Conservation (phyloP, 352 stramenopile species). For the Phytopythium sindhum region DNA sequence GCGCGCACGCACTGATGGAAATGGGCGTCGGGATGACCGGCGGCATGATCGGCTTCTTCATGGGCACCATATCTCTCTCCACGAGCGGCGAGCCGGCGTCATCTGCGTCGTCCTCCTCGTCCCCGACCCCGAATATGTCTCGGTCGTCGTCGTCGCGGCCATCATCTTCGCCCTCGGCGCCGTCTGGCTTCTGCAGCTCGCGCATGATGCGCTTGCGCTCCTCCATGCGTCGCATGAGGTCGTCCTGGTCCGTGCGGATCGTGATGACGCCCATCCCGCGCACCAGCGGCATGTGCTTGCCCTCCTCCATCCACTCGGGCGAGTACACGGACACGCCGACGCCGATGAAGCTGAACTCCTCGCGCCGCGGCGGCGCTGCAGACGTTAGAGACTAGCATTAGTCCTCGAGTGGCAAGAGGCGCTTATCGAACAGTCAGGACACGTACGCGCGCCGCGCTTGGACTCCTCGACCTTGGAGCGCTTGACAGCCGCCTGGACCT, state of each 20-base stretch:
- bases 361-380: constrained; percentile 34
- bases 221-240: constrained; percentile 61
- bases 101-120: constrained; percentile 25
- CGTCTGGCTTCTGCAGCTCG: constrained; percentile 32
- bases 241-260: constrained; percentile 36
- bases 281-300: constrained; percentile 50
- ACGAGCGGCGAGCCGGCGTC: constrained; percentile 32
- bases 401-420: neutral
- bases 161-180: constrained; percentile 34
- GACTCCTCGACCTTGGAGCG: constrained; percentile 46
- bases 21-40: constrained; percentile 48
- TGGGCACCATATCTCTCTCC: constrained; percentile 44
- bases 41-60: constrained; percentile 38
- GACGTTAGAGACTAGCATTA: neutral
- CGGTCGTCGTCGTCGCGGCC: constrained; percentile 37
- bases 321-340: constrained; percentile 66
- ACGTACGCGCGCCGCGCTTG: constrained; percentile 38
- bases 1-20: constrained; percentile 32
- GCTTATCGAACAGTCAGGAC: neutral
- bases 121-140: constrained; percentile 32
- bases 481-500: constrained; percentile 33
- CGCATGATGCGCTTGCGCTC: constrained; percentile 63
- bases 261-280: constrained; percentile 51
- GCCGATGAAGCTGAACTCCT: constrained; percentile 60
- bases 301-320: constrained; percentile 50